Conservation (phyloP, 2,329 filamentous ascomycete genomes). For the Hypocreales sp. region DNA sequence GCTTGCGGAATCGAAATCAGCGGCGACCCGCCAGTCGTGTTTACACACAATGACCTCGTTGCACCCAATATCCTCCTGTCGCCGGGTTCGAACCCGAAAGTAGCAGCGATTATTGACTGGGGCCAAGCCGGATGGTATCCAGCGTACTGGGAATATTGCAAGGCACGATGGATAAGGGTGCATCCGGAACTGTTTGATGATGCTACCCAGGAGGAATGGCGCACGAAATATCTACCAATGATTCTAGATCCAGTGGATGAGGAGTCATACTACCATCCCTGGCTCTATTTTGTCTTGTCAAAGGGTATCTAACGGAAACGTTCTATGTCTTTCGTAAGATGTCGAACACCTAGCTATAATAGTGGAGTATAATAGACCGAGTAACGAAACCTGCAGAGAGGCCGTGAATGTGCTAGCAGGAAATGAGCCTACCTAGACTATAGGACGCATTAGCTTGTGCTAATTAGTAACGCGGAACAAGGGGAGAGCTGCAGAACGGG, state of each 20-base stretch:
- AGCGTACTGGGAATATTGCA: conserved; percentile 17
- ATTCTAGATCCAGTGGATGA: conserved; percentile 16
- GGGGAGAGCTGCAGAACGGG: too few species aligned
- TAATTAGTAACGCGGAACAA: too few species aligned
- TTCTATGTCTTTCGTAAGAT: too few species aligned
- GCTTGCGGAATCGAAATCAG: conserved; percentile 14
- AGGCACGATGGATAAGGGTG: conserved; percentile 10
- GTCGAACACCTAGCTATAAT: too few species aligned
- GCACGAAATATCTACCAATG: conserved; percentile 12
- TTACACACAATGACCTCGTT: conserved; percentile 11
- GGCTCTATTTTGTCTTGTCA: conserved; percentile 12
- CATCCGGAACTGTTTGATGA: conserved; percentile 7
- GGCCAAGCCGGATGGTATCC: conserved; percentile 17
- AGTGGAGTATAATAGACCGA: too few species aligned
- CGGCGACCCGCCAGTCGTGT: conserved; percentile 7
- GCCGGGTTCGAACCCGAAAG: conserved; percentile 4
- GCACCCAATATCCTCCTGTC: conserved; percentile 12
- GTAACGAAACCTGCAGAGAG: too few species aligned
- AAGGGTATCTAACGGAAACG: conserved; percentile 3
- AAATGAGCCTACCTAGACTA: too few species aligned
- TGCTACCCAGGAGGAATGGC: conserved; percentile 14
- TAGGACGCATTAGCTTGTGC: too few species aligned
- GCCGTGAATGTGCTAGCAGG: too few species aligned
- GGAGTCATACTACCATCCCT: conserved; percentile 15
- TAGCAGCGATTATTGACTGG: conserved; percentile 13